Percentiles rank a stretch among this genome's conserved stretches.
Conservation (phyloP, 2,329 filamentous ascomycete species). For the Penicillium frequentans region DNA sequence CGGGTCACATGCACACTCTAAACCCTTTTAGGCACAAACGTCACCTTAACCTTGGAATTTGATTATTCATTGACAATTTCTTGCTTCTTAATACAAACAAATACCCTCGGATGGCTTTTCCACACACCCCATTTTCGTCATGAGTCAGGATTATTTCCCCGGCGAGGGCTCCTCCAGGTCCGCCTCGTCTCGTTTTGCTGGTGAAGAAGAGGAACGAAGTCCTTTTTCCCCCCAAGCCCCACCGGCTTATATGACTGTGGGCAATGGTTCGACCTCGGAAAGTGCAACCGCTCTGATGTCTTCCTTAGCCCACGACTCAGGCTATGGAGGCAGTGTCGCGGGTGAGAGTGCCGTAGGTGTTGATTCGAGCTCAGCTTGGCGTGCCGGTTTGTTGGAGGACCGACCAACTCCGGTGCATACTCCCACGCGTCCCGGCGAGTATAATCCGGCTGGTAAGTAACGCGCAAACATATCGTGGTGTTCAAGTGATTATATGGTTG, state of each 20-base stretch:
- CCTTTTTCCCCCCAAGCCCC: conserved; percentile 32
- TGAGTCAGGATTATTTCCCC: conserved; percentile 47
- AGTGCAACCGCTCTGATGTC: conserved; percentile 78
- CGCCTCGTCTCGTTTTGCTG: conserved; percentile 34
- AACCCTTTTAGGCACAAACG: conserved; percentile 23
- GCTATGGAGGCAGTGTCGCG: conserved; percentile 79
- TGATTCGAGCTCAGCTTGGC: conserved; percentile 50
- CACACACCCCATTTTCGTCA: conserved; percentile 23
- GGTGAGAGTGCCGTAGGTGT: conserved; percentile 58
- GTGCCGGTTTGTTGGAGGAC: conserved; percentile 58
- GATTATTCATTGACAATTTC: conserved; percentile 1
- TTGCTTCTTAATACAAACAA: conserved; percentile 14
- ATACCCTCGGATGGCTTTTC: conserved; percentile 15
- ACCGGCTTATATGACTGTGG: conserved; percentile 84
- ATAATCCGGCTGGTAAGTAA: conserved; percentile 43
- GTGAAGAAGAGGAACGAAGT: conserved; percentile 28
- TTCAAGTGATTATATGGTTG: neutral
- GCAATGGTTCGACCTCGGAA: conserved; percentile 75
- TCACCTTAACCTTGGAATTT: conserved; percentile 23
- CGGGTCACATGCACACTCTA: conserved; percentile 28
- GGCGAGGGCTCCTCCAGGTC: conserved; percentile 36
- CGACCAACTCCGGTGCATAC: conserved; percentile 58
- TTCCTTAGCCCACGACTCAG: conserved; percentile 83
- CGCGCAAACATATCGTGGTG: neutral
- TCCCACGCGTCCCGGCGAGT: conserved; percentile 50